Percentiles rank a stretch among this genome's conserved stretches.
Conservation (phyloP, 139 green algal species). For the Auxenochlorella protothecoides region DNA sequence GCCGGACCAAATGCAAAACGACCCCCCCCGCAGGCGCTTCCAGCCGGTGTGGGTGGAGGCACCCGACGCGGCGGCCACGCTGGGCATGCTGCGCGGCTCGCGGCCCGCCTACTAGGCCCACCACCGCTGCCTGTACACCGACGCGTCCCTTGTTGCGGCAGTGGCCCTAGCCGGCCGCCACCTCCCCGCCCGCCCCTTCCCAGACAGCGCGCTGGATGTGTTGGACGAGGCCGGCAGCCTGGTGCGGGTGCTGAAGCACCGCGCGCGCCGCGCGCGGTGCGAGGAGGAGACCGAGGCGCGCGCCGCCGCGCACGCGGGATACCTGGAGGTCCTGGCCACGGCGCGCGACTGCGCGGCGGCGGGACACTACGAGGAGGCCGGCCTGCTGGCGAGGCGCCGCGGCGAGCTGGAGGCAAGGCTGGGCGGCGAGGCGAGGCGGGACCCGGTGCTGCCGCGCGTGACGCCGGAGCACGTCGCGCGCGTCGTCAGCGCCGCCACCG, state of each 20-base stretch:
- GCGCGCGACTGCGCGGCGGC: too few relatives aligned
- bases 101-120: slow-evolving; percentile 70
- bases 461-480: slow-evolving; percentile 60
- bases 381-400: slow-evolving; percentile 56
- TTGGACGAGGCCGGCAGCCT: slow-evolving; percentile 90
- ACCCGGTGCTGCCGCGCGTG: slow-evolving; percentile 53
- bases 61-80: slow-evolving; percentile 52
- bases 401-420: slow-evolving; percentile 35
- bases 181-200: slow-evolving; percentile 81
- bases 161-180: slow-evolving; percentile 57
- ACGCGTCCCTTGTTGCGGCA: slow-evolving; percentile 38
- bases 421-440: slow-evolving; percentile 2
- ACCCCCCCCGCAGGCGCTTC: slow-evolving; percentile 57
- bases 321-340: slow-evolving; percentile 57
- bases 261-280: slow-evolving; percentile 15
- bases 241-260: slow-evolving; percentile 70
- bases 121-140: slow-evolving; percentile 57
- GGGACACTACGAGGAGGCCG: slow-evolving; percentile 75
- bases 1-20: background rate
- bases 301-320: slow-evolving; percentile 19
- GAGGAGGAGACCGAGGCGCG: slow-evolving; percentile 7
- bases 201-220: slow-evolving; percentile 93
- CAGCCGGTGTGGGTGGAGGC: slow-evolving; percentile 83
- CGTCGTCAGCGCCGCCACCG: slow-evolving; percentile 67
- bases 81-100: slow-evolving; percentile 69